Base-by-base conservation (phyloP, 192 early-diverging fungal genomes). In the Coemansia sp. region DNA sequence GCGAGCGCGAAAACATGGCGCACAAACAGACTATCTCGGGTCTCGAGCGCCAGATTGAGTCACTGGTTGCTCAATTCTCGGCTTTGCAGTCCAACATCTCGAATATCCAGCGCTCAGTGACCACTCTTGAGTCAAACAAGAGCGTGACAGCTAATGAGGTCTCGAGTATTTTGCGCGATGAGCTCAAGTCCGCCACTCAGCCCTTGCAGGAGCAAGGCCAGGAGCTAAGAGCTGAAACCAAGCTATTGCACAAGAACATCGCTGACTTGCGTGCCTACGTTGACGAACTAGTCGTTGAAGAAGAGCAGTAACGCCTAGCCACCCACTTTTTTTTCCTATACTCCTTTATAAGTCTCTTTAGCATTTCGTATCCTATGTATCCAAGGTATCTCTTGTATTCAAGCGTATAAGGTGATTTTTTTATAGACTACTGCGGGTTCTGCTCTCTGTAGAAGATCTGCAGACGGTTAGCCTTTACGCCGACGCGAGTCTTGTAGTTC, bases 391-490 rank as follows among this genome's bases (percentile, higher is more conserved):
- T 43, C 41, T 16, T 43, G 41, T 43, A 43, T 43, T 43, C 10
- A 3, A 43, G 41, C 15, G 15, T 43, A 43, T 43, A 66, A 44
- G 1, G 20, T 57, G 40, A 43, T 24, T 24, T 24, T 36, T 22
- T 34, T 2, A 29, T 15, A 55, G 12, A 29, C 53, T 55, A 55
- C 53, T 55, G 53, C 65, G 92, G 86, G 71, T 95, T 93, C 80
- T 96, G 94, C 39, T 83, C 80, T 71, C 95, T 84, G 87, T 92
- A 97, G 78, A 95, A 88, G 71, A 87, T 91, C 84, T 97, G 94
- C 70, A 97, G 81, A 64, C 89, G 91, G 85, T 98, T 98, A 70
- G 87, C 85, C 64, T 91, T 90, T 65, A 90, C 86, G 27, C 90
- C 93, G 38, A 90, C 80, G 40, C 85, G 79, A 24, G 86, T 88